Percentiles rank a stretch among this genome's conserved stretches.
Evolutionary conservation across 768 basidiomycete genomes (phyloP).

Genomic region (Cubamyces sp.): DNA sequence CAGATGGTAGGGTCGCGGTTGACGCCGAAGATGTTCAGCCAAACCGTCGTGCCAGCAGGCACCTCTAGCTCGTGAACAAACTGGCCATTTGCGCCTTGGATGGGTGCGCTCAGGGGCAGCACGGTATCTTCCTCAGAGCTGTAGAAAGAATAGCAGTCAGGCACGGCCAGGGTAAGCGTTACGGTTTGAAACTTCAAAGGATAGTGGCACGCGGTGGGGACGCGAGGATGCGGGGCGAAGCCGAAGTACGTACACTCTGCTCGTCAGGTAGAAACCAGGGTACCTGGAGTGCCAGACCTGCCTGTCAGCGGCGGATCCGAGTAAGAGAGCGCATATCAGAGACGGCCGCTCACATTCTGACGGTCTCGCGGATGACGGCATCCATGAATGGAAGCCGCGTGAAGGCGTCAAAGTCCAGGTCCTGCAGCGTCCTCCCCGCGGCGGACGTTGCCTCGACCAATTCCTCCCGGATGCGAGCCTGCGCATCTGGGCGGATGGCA

Average conservation of each 20-base stretch:
- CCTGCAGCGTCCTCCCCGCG: neutral
- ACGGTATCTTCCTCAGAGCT: slow-evolving; percentile 14
- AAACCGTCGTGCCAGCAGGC: slow-evolving; percentile 4
- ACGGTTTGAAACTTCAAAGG: too few species aligned
- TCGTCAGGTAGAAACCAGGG: slow-evolving; percentile 8
- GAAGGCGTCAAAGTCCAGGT: slow-evolving; percentile 13
- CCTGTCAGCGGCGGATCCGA: neutral
- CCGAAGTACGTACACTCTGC: neutral
- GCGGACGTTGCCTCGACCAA: neutral
- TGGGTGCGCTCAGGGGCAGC: slow-evolving; percentile 10
- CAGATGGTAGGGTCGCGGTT: slow-evolving; percentile 14
- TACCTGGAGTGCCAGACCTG: neutral
- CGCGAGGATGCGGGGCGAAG: neutral
- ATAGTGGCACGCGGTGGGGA: too few species aligned
- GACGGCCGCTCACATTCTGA: slow-evolving; percentile 5
- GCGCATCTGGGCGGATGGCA: slow-evolving; percentile 2
- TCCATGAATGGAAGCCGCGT: slow-evolving; percentile 12
- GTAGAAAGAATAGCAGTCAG: neutral
- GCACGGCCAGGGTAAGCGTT: neutral
- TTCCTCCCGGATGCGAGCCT: neutral
- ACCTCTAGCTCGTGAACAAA: slow-evolving; percentile 7
- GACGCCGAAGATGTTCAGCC: slow-evolving; percentile 2
- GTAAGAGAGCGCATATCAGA: neutral
- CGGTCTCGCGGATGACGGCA: slow-evolving; percentile 16
- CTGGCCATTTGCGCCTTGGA: neutral